phyloP scores from a whole-genome alignment of 768 basidiomycete genomes.

The Hygrophoropsis aurantiaca region DNA sequence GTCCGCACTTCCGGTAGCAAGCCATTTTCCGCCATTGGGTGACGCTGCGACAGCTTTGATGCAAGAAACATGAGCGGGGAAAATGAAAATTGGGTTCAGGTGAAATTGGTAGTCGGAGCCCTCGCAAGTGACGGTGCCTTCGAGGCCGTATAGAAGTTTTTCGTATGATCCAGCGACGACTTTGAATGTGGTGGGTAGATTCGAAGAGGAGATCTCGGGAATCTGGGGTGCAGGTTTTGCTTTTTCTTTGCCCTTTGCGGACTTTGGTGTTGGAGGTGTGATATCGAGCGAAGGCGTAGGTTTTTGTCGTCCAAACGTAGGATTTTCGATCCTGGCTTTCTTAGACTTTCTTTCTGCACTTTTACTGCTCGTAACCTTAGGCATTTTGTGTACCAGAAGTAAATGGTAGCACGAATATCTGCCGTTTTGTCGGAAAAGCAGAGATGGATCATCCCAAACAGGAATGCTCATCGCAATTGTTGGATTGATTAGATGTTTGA shows the following conservation, averaged over 20 bases:
- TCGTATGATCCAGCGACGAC: conserved; percentile 94
- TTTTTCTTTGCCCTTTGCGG: conserved; percentile 32
- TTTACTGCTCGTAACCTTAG: conserved; percentile 14
- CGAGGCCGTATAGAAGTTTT: conserved; percentile 89
- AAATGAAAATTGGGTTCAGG: conserved; percentile 87
- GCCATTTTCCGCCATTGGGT: conserved; percentile 90
- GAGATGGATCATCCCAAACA: no score
- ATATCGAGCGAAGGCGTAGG: conserved; percentile 1
- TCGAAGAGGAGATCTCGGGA: background rate
- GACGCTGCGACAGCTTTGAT: conserved; percentile 90
- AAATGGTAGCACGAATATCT: no score
- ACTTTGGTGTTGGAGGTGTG: conserved; percentile 6
- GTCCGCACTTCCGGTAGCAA: conserved; percentile 94
- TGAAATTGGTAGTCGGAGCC: conserved; percentile 32
- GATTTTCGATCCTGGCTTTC: conserved; percentile 22
- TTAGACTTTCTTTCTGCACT: conserved; percentile 18
- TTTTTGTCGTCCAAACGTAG: conserved; percentile 3
- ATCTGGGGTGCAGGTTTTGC: conserved; percentile 7
- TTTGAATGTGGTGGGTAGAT: conserved; percentile 69
- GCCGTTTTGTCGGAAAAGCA: no score
- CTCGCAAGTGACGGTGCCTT: conserved; percentile 51
- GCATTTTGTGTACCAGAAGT: no score
- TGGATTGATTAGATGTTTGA: no score
- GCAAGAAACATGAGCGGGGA: conserved; percentile 94
- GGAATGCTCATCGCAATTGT: no score